These are phyloP conservation scores for Castanea sativa DNA, from an alignment of 306 rosid species.

Conservation along the genomic window DNA sequence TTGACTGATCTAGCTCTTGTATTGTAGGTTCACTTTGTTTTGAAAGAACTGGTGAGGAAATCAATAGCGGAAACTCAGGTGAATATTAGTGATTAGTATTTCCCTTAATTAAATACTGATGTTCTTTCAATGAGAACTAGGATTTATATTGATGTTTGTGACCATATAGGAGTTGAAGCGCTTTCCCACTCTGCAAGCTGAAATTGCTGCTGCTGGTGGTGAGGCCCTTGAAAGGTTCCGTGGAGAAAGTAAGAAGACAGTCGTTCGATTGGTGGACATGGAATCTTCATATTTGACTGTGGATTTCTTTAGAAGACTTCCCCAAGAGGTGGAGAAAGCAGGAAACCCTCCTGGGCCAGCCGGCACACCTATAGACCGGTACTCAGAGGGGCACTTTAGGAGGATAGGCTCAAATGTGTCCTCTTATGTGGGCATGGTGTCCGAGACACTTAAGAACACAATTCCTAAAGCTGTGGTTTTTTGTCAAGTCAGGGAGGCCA, in stretches of 20 bases:
- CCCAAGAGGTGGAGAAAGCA: constrained; percentile 77
- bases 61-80: constrained; percentile 94
- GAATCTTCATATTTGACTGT: constrained; percentile 93
- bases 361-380: constrained; percentile 54
- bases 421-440: constrained; percentile 83
- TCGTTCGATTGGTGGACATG: constrained; percentile 91
- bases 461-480: constrained; percentile 95
- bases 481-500: constrained; percentile 94
- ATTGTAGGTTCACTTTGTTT: constrained; percentile 82
- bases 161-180: constrained; percentile 69
- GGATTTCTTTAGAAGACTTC: constrained; percentile 94
- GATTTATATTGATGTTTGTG: constrained; percentile 20
- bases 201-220: constrained; percentile 71
- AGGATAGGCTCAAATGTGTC: constrained; percentile 88
- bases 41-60: constrained; percentile 98
- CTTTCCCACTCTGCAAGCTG: constrained; percentile 84
- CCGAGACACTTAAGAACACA: constrained; percentile 77
- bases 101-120: background rate
- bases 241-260: constrained; percentile 77
- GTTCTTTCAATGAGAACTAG: background rate
- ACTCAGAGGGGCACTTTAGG: constrained; percentile 78
- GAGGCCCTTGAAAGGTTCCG: constrained; percentile 92
- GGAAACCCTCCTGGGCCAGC: constrained; percentile 35
- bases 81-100: constrained; percentile 8
- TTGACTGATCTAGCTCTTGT: constrained; percentile 19